A percentile compares a stretch with the other conserved stretches of the same genome.
These are phyloP conservation scores for Irpex rosettiformis DNA, from an alignment of 1,284 basidiomycete species.

Conservation along the genomic window DNA sequence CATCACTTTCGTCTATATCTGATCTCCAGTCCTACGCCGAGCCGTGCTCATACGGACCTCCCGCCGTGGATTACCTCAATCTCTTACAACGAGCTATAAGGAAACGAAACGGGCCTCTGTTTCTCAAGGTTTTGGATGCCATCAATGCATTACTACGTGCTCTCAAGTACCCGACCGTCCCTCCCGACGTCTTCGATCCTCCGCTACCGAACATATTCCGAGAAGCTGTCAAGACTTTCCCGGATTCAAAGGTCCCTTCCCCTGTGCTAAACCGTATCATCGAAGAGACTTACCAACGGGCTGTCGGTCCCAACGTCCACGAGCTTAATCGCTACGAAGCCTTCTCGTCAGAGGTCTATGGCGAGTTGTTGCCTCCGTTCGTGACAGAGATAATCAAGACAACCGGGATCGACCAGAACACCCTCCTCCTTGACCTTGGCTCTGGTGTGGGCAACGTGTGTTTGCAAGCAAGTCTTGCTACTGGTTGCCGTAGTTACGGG, in stretches of 20 bases:
- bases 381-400: slow-evolving; percentile 59
- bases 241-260: slow-evolving; percentile 46
- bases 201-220: slow-evolving; percentile 46
- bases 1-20: slow-evolving; percentile 27
- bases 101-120: slow-evolving; percentile 62
- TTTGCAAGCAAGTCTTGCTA: slow-evolving; percentile 69
- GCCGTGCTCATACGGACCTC: slow-evolving; percentile 23
- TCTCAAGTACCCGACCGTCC: slow-evolving; percentile 60
- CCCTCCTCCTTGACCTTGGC: slow-evolving; percentile 73
- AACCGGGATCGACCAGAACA: slow-evolving; percentile 54
- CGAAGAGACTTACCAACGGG: slow-evolving; percentile 78
- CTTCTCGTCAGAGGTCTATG: slow-evolving; percentile 74
- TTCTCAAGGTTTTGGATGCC: slow-evolving; percentile 51
- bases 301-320: slow-evolving; percentile 66
- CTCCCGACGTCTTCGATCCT: slow-evolving; percentile 42
- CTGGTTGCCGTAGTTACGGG: slow-evolving; percentile 70
- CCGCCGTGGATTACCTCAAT: slow-evolving; percentile 47
- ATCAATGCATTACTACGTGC: slow-evolving; percentile 56
- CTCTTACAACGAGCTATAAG: slow-evolving; percentile 62
- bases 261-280: slow-evolving; percentile 63
- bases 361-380: slow-evolving; percentile 71
- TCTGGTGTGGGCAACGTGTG: slow-evolving; percentile 79
- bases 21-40: slow-evolving; percentile 34
- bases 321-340: slow-evolving; percentile 66
- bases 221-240: slow-evolving; percentile 46